These are phyloP conservation scores for Microbotryum silenes-acaulis DNA, from an alignment of 1,284 basidiomycete genomes.

Conservation along the genomic window DNA sequence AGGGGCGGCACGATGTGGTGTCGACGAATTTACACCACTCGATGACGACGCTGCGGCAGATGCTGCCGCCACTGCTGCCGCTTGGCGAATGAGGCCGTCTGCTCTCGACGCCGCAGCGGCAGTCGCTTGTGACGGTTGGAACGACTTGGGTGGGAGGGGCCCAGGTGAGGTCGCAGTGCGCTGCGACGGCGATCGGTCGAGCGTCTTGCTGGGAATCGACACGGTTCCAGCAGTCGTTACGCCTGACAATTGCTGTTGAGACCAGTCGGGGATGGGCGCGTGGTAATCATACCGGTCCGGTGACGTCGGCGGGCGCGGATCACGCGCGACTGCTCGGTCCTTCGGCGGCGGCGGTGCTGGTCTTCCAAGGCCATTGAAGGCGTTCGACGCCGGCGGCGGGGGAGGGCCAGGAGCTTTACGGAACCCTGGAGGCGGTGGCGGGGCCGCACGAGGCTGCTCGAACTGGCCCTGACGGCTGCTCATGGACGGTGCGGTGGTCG, in stretches of 20 bases:
- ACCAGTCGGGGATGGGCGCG: neutral
- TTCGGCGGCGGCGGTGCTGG: slow-evolving; percentile 13
- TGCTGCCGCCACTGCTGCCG: slow-evolving; percentile 33
- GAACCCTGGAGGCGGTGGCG: slow-evolving; percentile 23
- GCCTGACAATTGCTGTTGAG: slow-evolving; percentile 1
- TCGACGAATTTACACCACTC: slow-evolving; percentile 17
- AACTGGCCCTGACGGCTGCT: slow-evolving; percentile 16
- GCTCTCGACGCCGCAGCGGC: neutral
- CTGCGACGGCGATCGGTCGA: slow-evolving; percentile 43
- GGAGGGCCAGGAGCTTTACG: slow-evolving; percentile 31
- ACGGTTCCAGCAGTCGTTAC: no score
- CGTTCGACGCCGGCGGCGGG: slow-evolving; percentile 10
- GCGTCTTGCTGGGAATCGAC: slow-evolving; percentile 11
- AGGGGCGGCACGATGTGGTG: slow-evolving; percentile 9
- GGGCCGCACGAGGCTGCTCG: slow-evolving; percentile 28
- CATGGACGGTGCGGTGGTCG: slow-evolving; percentile 3
- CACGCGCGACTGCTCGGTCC: neutral
- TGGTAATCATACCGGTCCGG: slow-evolving; percentile 6
- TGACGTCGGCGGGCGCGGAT: slow-evolving; percentile 2
- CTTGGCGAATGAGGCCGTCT: slow-evolving; percentile 33
- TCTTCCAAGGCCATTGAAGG: neutral
- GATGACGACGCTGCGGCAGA: slow-evolving; percentile 12
- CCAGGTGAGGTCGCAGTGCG: slow-evolving; percentile 36
- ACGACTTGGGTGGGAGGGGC: slow-evolving; percentile 36
- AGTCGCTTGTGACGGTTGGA: slow-evolving; percentile 60